Conservation (phyloP, 768 basidiomycete species). For the Galerina sulciceps region DNA sequence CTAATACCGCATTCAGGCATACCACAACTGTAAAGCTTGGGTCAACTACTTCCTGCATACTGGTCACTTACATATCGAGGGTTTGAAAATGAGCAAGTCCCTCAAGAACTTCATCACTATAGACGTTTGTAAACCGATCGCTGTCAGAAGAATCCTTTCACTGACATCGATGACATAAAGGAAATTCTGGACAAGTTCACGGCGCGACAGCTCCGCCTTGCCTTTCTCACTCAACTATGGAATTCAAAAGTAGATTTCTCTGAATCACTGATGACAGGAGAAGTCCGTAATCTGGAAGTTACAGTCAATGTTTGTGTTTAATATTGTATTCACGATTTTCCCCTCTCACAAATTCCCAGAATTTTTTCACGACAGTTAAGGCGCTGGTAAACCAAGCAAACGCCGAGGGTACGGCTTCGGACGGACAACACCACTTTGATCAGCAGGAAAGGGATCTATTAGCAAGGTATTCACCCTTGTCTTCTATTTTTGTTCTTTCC, state of each 20-base stretch:
- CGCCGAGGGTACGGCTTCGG: constrained; percentile 50
- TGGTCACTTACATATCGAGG: constrained; percentile 97
- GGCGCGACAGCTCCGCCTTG: constrained; percentile 87
- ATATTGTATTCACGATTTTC: neutral
- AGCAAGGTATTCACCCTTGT: constrained; percentile 49
- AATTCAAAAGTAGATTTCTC: constrained; percentile 94
- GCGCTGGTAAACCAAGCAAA: constrained; percentile 70
- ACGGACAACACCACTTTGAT: constrained; percentile 70
- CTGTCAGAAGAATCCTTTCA: neutral
- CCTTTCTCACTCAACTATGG: constrained; percentile 92
- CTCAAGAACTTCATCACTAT: constrained; percentile 99
- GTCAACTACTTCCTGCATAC: constrained; percentile 99
- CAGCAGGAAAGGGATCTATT: constrained; percentile 71
- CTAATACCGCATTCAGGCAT: constrained; percentile 62
- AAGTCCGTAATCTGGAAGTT: constrained; percentile 84
- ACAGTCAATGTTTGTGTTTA: constrained; percentile 76
- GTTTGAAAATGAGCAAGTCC: constrained; percentile 99
- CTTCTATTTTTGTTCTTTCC: neutral
- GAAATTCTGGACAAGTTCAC: constrained; percentile 85
- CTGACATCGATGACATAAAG: constrained; percentile 37
- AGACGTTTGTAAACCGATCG: constrained; percentile 54
- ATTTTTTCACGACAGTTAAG: constrained; percentile 90
- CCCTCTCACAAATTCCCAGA: constrained; percentile 50
- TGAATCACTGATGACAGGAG: constrained; percentile 84
- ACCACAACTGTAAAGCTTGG: constrained; percentile 90